Conservation (phyloP, 2,329 filamentous ascomycete genomes). For the Paracoccidioides lutzii region DNA sequence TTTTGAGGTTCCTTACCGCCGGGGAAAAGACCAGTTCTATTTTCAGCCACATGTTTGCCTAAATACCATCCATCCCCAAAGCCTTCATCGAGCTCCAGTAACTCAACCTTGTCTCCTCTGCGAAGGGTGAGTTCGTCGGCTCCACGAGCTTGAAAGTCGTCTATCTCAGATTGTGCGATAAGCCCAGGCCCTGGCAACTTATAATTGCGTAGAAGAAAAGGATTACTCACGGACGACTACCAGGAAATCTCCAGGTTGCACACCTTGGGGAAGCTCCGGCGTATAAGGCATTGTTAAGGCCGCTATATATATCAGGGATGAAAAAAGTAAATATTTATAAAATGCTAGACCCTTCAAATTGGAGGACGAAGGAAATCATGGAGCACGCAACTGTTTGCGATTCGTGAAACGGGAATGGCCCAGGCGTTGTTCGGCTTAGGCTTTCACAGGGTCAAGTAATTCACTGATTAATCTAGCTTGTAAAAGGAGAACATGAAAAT, state of each 20-base stretch:
- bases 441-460: not conserved
- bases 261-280: conserved; percentile 23
- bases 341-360: not conserved
- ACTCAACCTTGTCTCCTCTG: conserved; percentile 56
- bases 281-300: conserved; percentile 20
- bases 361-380: conserved; percentile 2
- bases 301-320: conserved; percentile 18
- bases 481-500: not conserved
- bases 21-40: conserved; percentile 35
- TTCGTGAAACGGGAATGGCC: not conserved
- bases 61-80: conserved; percentile 56
- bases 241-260: conserved; percentile 30
- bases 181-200: conserved; percentile 4
- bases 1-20: conserved; percentile 25
- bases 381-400: not conserved
- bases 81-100: conserved; percentile 53
- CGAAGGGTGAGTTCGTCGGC: conserved; percentile 81
- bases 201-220: conserved; percentile 3
- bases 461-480: not conserved
- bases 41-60: conserved; percentile 34
- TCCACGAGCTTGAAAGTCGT: conserved; percentile 85
- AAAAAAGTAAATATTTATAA: not conserved
- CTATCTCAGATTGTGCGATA: conserved; percentile 34
- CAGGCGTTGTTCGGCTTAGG: not conserved
- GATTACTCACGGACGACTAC: conserved; percentile 33